Evolutionary conservation across 192 early-diverging fungal genomes (phyloP).

Genomic region (Mortierella claussenii): DNA sequence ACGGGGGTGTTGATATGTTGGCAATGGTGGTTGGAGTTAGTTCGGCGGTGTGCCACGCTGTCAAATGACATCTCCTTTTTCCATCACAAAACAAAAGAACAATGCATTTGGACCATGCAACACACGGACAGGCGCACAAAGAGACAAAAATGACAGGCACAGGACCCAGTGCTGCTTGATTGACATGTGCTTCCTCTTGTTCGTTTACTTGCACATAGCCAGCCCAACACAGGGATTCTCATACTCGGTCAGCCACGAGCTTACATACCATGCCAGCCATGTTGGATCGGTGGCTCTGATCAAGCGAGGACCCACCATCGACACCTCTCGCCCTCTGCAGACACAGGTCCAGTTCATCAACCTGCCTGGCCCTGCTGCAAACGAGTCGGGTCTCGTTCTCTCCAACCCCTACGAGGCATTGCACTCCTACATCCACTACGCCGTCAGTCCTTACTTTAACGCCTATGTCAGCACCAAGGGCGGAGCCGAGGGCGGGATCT

Average conservation of each 20-base stretch:
- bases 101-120: too few relatives aligned
- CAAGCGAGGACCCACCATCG: conserved; percentile 78
- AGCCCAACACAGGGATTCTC: conserved; percentile 52
- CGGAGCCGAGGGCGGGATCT: conserved; percentile 56
- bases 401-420: conserved; percentile 86
- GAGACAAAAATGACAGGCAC: too few relatives aligned
- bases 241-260: conserved; percentile 76
- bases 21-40: too few relatives aligned
- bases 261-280: conserved; percentile 78
- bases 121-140: too few relatives aligned
- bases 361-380: conserved; percentile 78
- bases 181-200: conserved; percentile 37
- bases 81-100: too few relatives aligned
- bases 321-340: conserved; percentile 75
- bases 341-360: conserved; percentile 91
- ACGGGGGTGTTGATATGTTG: too few relatives aligned
- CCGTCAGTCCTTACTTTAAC: conserved; percentile 96
- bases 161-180: background rate
- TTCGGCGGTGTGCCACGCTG: too few relatives aligned
- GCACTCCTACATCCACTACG: conserved; percentile 92
- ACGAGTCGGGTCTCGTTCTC: conserved; percentile 55
- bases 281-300: conserved; percentile 82
- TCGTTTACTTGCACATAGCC: conserved; percentile 33
- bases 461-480: conserved; percentile 86
- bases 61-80: too few relatives aligned